Evolutionary conservation across 2,329 filamentous ascomycete species (phyloP), one percentile per base, ranked within the genome.

Genomic region (Dendryphion nanum): DNA sequence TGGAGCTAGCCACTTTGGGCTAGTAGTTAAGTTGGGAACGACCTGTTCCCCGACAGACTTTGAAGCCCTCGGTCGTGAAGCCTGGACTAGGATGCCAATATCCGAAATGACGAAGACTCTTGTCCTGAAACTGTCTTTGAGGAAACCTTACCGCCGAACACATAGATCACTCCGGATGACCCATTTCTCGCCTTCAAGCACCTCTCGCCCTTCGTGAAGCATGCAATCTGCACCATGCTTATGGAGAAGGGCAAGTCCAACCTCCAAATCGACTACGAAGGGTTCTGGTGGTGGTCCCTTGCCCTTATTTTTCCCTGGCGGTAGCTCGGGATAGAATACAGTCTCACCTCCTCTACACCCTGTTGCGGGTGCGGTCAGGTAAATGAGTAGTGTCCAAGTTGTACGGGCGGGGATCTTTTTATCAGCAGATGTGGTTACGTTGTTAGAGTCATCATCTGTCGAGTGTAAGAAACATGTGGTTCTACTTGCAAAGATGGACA

Each of bases 341-440:
- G 91, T 96, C 66, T 95, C 88, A 20, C 91, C 91, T 16, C 91
- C 91, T 16, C 78, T 64, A 53, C 89, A 94, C 4, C 85, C 86
- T 5, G 86, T 86, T 1, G 77, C 69, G 2, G 81, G 73, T 1
- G 84, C 88, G 1, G 86, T 93, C 38, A 96, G 76, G 59, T 96
- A 97, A 23, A 96, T 77, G 0, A 96, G 75, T 4, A 95, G 72
- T 0, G 91, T 96, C 89, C 90, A 96, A 0, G 89, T 96, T 4
- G 91, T 96, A 54, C 77, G 82, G 15, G 77, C 83, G 16, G 72
- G 70, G 8, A 70, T 53, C 6, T 68, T 43, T 23, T 62, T 60
- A 2, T 47, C 31, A 5, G 57, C 59, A 23, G 64, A 54, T 3
- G 93, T 69, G 1, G 69, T 75, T 18, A 96, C 66, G 38, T 78